Evolutionary conservation across 192 early-diverging fungal species (phyloP).

Genomic region (Rhizoclosmatium sp.): DNA sequence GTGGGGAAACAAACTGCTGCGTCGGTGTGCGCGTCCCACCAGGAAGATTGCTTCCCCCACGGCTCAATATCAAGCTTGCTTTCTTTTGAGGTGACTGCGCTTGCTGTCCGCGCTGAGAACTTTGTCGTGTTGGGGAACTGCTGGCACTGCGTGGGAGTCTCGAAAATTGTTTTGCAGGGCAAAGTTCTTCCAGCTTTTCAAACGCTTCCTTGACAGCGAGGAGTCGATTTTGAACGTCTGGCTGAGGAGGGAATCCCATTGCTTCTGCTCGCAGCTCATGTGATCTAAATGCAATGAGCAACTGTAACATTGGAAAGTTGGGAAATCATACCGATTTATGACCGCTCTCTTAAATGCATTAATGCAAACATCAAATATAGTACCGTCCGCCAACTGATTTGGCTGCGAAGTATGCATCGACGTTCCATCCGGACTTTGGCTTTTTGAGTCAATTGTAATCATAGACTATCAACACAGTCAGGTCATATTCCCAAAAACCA

Average conservation of each 20-base stretch:
- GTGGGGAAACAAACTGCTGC: not conserved
- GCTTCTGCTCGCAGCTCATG: constrained; percentile 37
- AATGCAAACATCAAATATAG: constrained; percentile 42
- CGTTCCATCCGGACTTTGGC: constrained; percentile 24
- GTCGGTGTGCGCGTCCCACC: not conserved
- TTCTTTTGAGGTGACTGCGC: not conserved
- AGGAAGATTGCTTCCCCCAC: not conserved
- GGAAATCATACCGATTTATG: constrained; percentile 27
- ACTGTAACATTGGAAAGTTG: not conserved
- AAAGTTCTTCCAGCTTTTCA: constrained; percentile 41
- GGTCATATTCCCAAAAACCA: not conserved
- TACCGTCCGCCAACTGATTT: constrained; percentile 36
- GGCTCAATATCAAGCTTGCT: not conserved
- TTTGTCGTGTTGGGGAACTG: constrained; percentile 18
- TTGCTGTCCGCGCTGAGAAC: not conserved
- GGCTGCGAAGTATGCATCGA: constrained; percentile 1
- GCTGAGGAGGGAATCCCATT: constrained; percentile 37
- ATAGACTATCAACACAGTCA: constrained; percentile 25
- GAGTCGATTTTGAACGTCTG: constrained; percentile 37
- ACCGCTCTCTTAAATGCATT: constrained; percentile 44
- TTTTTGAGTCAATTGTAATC: constrained; percentile 40
- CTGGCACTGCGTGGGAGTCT: not conserved
- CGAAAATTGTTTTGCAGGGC: constrained; percentile 24
- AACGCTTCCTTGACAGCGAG: constrained; percentile 33
- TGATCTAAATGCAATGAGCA: constrained; percentile 4